Conservation (phyloP, 257 asterid species). For the Scutellaria minor region DNA sequence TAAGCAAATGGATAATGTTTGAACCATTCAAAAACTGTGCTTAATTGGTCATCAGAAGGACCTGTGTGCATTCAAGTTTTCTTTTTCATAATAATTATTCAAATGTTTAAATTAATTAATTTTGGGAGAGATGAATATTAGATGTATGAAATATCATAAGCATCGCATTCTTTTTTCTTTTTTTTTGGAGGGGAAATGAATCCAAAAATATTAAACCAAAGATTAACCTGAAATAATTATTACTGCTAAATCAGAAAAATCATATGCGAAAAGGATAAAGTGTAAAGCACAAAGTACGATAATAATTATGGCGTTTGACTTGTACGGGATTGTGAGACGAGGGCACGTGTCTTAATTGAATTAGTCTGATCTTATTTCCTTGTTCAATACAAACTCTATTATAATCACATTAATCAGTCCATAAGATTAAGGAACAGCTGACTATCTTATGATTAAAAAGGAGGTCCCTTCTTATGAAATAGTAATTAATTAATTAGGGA, state of each 20-base stretch:
- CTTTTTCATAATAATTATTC: too few species aligned
- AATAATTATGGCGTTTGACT: constrained; percentile 37
- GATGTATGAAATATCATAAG: too few species aligned
- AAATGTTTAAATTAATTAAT: too few species aligned
- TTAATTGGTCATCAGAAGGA: background rate
- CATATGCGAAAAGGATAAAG: constrained; percentile 18
- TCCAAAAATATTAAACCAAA: too few species aligned
- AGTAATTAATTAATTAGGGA: background rate
- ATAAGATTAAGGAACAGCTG: constrained; percentile 3
- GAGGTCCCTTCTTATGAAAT: background rate
- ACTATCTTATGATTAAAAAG: constrained; percentile 33
- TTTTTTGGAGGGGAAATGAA: too few species aligned
- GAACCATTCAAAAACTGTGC: background rate
- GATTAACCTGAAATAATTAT: too few species aligned
- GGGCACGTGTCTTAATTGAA: constrained; percentile 39
- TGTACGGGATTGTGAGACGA: constrained; percentile 27
- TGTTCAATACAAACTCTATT: constrained; percentile 31
- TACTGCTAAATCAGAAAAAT: too few species aligned
- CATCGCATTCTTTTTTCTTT: too few species aligned
- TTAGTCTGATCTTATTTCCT: constrained; percentile 14
- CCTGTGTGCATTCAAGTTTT: too few species aligned
- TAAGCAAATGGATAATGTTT: background rate
- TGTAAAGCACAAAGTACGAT: constrained; percentile 34
- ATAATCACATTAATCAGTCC: constrained; percentile 28
- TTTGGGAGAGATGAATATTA: too few species aligned